phyloP scores from a whole-genome alignment of 2,329 filamentous ascomycete genomes.

The Aspergillus aculeatus region DNA sequence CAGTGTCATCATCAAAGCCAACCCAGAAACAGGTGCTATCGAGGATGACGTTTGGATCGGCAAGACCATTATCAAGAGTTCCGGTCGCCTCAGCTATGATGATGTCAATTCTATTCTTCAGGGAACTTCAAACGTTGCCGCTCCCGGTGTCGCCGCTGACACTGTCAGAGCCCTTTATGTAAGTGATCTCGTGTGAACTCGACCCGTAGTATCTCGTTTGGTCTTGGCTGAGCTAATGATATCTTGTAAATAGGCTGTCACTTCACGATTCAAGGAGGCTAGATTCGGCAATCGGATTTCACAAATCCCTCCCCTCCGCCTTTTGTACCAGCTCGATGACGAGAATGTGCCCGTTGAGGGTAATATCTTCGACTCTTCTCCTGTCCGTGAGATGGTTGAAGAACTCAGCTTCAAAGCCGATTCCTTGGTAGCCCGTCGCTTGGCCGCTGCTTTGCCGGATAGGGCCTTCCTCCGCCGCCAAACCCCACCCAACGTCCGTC shows the following conservation, averaged over 20 bases:
- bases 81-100: conserved; percentile 77
- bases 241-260: conserved; percentile 57
- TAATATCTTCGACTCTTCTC: conserved; percentile 90
- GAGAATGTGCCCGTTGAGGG: conserved; percentile 96
- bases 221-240: conserved; percentile 3
- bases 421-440: conserved; percentile 79
- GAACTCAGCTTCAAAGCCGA: conserved; percentile 95
- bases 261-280: conserved; percentile 85
- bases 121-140: conserved; percentile 60
- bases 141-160: conserved; percentile 66
- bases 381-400: conserved; percentile 89
- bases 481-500: conserved; percentile 77
- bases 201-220: neutral
- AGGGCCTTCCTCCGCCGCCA: conserved; percentile 92
- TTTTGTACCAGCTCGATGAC: conserved; percentile 92
- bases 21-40: conserved; percentile 74
- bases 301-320: conserved; percentile 78
- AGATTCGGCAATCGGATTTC: conserved; percentile 78
- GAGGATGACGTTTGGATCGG: conserved; percentile 93
- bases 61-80: conserved; percentile 89
- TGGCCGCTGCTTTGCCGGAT: conserved; percentile 76
- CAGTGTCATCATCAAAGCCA: conserved; percentile 89
- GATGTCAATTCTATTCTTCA: conserved; percentile 81
- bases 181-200: conserved; percentile 34
- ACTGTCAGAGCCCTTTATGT: conserved; percentile 78